Conservation (phyloP, 2,329 filamentous ascomycete genomes). For the Pseudopithomyces maydicus region DNA sequence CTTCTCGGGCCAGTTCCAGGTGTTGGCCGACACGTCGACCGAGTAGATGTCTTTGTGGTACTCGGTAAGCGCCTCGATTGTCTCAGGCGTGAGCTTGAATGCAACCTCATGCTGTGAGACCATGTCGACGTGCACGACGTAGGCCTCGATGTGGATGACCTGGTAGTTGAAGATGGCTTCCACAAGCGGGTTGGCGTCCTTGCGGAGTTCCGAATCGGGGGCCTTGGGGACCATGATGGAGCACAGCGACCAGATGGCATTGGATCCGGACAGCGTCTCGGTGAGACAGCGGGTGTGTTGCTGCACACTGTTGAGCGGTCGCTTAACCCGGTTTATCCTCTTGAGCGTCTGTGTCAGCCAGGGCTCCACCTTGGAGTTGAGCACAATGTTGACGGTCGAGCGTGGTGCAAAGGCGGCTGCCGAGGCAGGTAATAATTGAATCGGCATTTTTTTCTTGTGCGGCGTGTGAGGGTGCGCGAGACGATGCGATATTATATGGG, state of each 20-base stretch:
- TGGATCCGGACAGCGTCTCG: conserved; percentile 85
- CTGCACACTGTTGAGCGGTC: conserved; percentile 92
- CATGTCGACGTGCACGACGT: conserved; percentile 99
- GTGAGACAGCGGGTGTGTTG: conserved; percentile 96
- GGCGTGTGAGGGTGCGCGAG: conserved; percentile 34
- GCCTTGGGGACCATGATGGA: conserved; percentile 92
- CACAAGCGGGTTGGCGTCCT: conserved; percentile 79
- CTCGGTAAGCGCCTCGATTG: conserved; percentile 89
- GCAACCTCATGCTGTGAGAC: conserved; percentile 96
- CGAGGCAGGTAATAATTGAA: conserved; percentile 90
- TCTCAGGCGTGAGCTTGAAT: conserved; percentile 94
- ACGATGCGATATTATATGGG: conserved; percentile 42
- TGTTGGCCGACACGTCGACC: conserved; percentile 84
- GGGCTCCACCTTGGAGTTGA: conserved; percentile 88
- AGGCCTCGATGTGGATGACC: conserved; percentile 91
- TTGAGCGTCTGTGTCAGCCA: conserved; percentile 98
- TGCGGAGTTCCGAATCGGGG: conserved; percentile 81
- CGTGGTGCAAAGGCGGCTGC: conserved; percentile 95
- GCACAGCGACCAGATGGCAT: conserved; percentile 92
- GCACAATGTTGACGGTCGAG: conserved; percentile 91
- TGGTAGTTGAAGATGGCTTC: conserved; percentile 93
- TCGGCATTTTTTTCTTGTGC: conserved; percentile 68
- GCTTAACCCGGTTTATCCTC: conserved; percentile 95
- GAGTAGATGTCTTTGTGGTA: conserved; percentile 97
- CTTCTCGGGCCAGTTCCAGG: conserved; percentile 96